These are phyloP conservation scores for Trypanosoma platydactyli DNA, from an alignment of 208 protist species.

Conservation along the genomic window DNA sequence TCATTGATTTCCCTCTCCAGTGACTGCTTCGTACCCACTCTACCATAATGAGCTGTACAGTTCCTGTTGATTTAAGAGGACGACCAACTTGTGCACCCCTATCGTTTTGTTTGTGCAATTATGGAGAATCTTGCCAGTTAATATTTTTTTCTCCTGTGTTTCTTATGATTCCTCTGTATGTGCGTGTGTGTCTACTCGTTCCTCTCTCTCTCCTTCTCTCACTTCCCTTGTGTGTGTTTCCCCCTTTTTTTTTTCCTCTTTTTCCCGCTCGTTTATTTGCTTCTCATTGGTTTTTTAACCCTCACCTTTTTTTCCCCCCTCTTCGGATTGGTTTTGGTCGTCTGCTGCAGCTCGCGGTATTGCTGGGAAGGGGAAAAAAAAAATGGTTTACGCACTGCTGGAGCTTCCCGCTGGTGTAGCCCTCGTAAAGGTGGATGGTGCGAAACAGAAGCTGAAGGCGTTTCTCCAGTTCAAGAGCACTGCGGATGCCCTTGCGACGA, in stretches of 20 bases:
- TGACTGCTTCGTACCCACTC: too few species aligned
- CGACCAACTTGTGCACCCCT: neutral
- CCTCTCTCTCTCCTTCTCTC: too few species aligned
- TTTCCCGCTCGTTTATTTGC: constrained; percentile 8
- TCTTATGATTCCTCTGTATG: neutral
- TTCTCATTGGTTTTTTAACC: neutral
- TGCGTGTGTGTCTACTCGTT: neutral
- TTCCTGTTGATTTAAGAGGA: neutral
- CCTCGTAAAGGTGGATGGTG: constrained; percentile 97
- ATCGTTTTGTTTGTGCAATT: neutral
- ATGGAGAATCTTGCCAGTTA: neutral
- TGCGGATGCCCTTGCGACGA: constrained; percentile 96
- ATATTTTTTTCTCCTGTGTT: neutral
- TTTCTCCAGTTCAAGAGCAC: constrained; percentile 96
- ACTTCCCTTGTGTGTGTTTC: too few species aligned
- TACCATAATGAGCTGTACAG: too few species aligned
- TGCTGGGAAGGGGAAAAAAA: constrained; percentile 3
- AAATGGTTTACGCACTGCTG: constrained; percentile 97
- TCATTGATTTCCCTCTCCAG: too few species aligned
- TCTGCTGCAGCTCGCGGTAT: neutral
- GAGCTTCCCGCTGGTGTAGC: constrained; percentile 98
- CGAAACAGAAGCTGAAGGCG: constrained; percentile 90
- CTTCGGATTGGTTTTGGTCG: constrained; percentile 1
- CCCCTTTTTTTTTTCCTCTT: constrained; percentile 4
- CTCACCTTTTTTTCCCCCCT: constrained; percentile 4